Evolutionary conservation across 805 yeast species (phyloP).

Genomic region (Metschnikowia orientalis): DNA sequence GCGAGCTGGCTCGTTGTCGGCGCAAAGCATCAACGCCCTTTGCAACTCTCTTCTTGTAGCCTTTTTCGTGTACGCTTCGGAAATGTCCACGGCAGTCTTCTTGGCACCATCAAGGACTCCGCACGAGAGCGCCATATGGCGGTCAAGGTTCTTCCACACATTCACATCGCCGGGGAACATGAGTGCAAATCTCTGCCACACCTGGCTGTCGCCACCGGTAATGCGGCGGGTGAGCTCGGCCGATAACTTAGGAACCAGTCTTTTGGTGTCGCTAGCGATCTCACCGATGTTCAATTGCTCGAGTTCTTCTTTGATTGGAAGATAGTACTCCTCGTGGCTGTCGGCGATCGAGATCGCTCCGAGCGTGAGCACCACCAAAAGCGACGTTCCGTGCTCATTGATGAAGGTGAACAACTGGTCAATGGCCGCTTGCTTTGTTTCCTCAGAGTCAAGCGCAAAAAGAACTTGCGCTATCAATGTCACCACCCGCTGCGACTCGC

Average conservation of each 20-base stretch:
- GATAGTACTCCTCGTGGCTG: constrained; percentile 52
- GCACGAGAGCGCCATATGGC: constrained; percentile 52
- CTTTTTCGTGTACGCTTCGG: constrained; percentile 46
- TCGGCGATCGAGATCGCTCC: constrained; percentile 78
- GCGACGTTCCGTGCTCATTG: constrained; percentile 59
- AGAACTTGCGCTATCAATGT: constrained; percentile 74
- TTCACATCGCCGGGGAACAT: constrained; percentile 66
- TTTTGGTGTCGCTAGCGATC: constrained; percentile 46
- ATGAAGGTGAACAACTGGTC: constrained; percentile 74
- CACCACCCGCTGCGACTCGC: constrained; percentile 62
- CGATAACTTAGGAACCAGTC: constrained; percentile 56
- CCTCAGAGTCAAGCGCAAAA: constrained; percentile 70
- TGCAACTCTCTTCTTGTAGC: constrained; percentile 55
- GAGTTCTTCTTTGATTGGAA: constrained; percentile 66
- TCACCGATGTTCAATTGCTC: constrained; percentile 44
- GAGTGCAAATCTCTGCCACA: constrained; percentile 69
- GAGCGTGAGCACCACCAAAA: constrained; percentile 63
- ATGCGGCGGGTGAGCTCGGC: constrained; percentile 47
- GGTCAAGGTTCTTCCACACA: constrained; percentile 66
- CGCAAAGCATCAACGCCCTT: constrained; percentile 62
- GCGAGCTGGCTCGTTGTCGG: constrained; percentile 27
- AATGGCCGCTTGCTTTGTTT: constrained; percentile 74
- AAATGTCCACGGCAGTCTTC: constrained; percentile 47
- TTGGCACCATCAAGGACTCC: constrained; percentile 49
- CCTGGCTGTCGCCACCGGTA: constrained; percentile 17